These are phyloP conservation scores for Metarhizium robertsii DNA, from an alignment of 2,329 filamentous ascomycete genomes.

Conservation along the genomic window DNA sequence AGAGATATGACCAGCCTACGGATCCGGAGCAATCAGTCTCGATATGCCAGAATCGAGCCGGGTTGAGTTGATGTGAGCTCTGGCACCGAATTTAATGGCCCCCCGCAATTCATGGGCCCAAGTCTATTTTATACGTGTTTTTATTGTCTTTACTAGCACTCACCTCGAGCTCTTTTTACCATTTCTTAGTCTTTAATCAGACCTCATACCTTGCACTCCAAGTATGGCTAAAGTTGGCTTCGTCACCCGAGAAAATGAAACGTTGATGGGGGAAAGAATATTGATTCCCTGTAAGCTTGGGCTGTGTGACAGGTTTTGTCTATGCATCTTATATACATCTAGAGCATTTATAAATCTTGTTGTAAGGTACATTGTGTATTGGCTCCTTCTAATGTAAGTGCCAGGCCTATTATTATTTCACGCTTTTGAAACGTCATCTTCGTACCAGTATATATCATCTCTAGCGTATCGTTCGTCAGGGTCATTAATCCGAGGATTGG, in stretches of 20 bases:
- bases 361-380: background rate
- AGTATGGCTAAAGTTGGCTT: slow-evolving; percentile 20
- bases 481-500: slow-evolving; percentile 15
- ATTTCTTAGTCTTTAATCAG: slow-evolving; percentile 29
- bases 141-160: slow-evolving; percentile 26
- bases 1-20: background rate
- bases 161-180: slow-evolving; percentile 25
- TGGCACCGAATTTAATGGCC: background rate
- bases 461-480: background rate
- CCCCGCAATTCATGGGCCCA: slow-evolving; percentile 3
- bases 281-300: slow-evolving; percentile 1
- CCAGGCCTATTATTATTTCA: background rate
- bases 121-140: slow-evolving; percentile 19
- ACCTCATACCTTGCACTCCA: slow-evolving; percentile 22
- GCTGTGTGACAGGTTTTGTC: background rate
- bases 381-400: background rate
- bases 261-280: slow-evolving; percentile 1
- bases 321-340: background rate
- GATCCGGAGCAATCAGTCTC: background rate
- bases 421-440: background rate
- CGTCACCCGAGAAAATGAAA: slow-evolving; percentile 12
- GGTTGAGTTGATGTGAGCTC: background rate
- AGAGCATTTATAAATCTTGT: background rate
- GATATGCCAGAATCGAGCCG: background rate
- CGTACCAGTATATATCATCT: background rate